Conservation (phyloP, 1,139 yeast genomes). For the Diutina mesorugosa region DNA sequence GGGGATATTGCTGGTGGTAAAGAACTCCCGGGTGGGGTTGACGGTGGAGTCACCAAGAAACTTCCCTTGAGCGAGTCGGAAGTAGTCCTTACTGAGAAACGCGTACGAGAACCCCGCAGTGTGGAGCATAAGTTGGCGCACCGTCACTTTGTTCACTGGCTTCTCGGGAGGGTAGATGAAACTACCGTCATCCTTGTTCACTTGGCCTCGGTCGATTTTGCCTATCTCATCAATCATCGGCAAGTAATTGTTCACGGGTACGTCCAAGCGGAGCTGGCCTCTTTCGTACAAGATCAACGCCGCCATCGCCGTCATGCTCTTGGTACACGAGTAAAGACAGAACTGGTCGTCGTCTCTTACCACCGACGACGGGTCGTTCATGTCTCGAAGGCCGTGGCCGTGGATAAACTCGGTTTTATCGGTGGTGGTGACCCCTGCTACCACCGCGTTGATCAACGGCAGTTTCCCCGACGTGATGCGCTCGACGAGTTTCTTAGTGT, state of each 20-base stretch:
- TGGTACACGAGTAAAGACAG: constrained; percentile 21
- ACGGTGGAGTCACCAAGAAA: background rate
- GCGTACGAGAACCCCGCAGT: constrained; percentile 40
- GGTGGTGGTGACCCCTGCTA: background rate
- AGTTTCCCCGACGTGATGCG: background rate
- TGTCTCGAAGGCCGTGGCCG: background rate
- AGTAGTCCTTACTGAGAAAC: constrained; percentile 22
- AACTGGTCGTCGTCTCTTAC: background rate
- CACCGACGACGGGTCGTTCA: background rate
- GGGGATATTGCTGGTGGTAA: constrained; percentile 13
- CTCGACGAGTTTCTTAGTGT: background rate
- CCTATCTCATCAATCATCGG: constrained; percentile 31
- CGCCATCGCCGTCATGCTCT: constrained; percentile 34
- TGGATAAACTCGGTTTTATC: background rate
- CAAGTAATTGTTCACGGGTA: constrained; percentile 22
- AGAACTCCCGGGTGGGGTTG: background rate
- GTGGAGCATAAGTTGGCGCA: constrained; percentile 36
- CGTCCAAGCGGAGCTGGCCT: constrained; percentile 29
- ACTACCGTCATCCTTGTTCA: constrained; percentile 15
- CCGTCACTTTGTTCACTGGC: constrained; percentile 30
- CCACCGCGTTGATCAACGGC: background rate
- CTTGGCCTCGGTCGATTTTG: constrained; percentile 22
- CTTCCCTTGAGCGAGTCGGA: background rate
- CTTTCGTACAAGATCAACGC: constrained; percentile 31
- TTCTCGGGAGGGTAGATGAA: constrained; percentile 10